phyloP scores from a whole-genome alignment of 2,329 filamentous ascomycete genomes.

The Aureobasidium sp. region DNA sequence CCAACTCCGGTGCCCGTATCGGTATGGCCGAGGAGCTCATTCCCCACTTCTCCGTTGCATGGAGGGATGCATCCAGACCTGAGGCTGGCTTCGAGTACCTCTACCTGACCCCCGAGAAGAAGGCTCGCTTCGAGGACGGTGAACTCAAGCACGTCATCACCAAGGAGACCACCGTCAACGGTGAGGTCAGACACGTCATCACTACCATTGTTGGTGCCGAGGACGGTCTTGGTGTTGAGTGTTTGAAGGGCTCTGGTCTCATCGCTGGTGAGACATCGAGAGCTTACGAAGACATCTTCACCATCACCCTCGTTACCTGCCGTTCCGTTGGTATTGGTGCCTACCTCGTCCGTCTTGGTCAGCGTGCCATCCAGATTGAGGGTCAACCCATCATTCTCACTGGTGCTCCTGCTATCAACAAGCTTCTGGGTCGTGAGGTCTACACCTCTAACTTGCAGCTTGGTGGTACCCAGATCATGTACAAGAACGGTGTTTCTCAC shows the following conservation, averaged over 20 bases:
- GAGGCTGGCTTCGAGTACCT: slow-evolving; percentile 94
- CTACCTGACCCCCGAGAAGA: slow-evolving; percentile 79
- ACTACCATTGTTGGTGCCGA: slow-evolving; percentile 87
- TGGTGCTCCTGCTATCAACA: slow-evolving; percentile 95
- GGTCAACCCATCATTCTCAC: slow-evolving; percentile 98
- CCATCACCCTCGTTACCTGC: slow-evolving; percentile 92
- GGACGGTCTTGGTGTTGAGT: slow-evolving; percentile 96
- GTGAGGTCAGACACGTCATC: slow-evolving; percentile 88
- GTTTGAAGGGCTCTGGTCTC: slow-evolving; percentile 89
- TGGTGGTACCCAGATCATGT: slow-evolving; percentile 99
- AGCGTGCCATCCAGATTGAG: slow-evolving; percentile 97
- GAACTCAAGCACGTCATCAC: slow-evolving; percentile 73
- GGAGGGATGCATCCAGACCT: slow-evolving; percentile 76
- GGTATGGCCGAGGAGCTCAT: slow-evolving; percentile 96
- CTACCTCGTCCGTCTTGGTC: slow-evolving; percentile 94
- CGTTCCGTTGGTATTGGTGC: slow-evolving; percentile 98
- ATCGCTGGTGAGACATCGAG: slow-evolving; percentile 96
- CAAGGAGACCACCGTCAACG: slow-evolving; percentile 75
- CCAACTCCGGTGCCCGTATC: slow-evolving; percentile 96
- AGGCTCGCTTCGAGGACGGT: slow-evolving; percentile 76
- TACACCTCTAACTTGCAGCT: slow-evolving; percentile 99
- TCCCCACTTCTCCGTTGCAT: slow-evolving; percentile 92
- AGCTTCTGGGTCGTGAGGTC: slow-evolving; percentile 92
- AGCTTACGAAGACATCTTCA: slow-evolving; percentile 98
- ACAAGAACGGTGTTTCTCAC: slow-evolving; percentile 98